These are phyloP conservation scores for Aphanomyces astaci DNA, from an alignment of 352 stramenopile species.

Conservation along the genomic window DNA sequence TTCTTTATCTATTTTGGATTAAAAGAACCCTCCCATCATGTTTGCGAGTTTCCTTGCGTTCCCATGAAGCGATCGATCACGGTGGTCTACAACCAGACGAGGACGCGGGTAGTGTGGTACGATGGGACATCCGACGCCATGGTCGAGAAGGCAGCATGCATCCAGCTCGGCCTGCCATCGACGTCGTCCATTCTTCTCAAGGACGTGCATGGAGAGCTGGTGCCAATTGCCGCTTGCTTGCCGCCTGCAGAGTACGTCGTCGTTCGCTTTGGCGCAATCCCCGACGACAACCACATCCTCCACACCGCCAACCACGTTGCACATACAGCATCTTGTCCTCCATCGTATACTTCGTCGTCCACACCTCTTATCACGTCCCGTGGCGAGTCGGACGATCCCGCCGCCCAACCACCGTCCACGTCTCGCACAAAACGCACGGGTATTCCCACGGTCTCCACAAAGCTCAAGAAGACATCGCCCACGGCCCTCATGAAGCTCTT, in stretches of 20 bases:
- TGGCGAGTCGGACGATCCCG: background rate
- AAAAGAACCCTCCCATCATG: too few species aligned
- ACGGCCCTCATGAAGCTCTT: slow-evolving; percentile 9
- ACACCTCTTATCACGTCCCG: background rate
- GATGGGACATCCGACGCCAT: slow-evolving; percentile 17
- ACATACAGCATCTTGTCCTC: background rate
- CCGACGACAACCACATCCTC: background rate
- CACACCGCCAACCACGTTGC: too few species aligned
- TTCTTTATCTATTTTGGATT: too few species aligned
- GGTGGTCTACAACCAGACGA: background rate
- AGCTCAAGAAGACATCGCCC: background rate
- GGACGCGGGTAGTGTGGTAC: slow-evolving; percentile 12
- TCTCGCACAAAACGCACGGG: background rate
- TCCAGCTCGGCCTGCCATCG: background rate
- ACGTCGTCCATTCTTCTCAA: slow-evolving; percentile 1
- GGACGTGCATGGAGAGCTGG: slow-evolving; percentile 8
- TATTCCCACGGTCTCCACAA: background rate
- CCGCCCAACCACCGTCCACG: background rate
- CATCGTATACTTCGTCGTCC: background rate
- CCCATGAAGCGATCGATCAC: slow-evolving; percentile 20
- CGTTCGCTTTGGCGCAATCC: background rate
- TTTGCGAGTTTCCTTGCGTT: too few species aligned
- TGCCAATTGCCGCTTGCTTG: slow-evolving; percentile 4
- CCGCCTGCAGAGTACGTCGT: background rate
- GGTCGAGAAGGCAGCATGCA: slow-evolving; percentile 1